Evolutionary conservation across 2,329 filamentous ascomycete genomes (phyloP), one percentile per base, ranked within the genome.

Genomic region (Hypoxylon sp.): DNA sequence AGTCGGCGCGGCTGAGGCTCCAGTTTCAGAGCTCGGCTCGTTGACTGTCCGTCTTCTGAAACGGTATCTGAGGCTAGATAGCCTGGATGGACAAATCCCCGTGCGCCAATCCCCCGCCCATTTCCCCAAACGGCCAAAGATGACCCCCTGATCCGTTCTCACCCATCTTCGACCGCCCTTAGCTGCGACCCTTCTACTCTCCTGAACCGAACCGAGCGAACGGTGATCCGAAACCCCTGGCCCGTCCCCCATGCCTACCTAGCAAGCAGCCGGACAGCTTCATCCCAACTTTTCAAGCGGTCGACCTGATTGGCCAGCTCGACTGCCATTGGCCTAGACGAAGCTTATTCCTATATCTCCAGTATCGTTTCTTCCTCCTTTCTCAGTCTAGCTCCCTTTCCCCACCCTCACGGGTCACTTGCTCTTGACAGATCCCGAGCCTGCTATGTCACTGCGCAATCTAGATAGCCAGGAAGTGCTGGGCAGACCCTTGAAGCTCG

Each of bases 1-100:
- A 60, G 56, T 48, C 65, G 68, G 66, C 60, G 67, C 63, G 55
- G 58, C 23, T 51, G 18, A 59, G 20, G 42, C 55, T 48, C 51
- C 55, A 64, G 70, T 72, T 72, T 72, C 70, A 71, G 63, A 47
- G 40, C 56, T 67, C 69, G 70, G 70, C 43, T 69, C 47, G 64
- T 46, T 58, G 58, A 23, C 62, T 54, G 65, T 65, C 70, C 70
- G 70, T 65, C 55, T 31, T 65, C 37, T 71, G 69, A 72, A 72
- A 72, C 70, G 42, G 42, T 55, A 66, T 66, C 64, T 72, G 70
- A 72, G 52, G 70, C 69, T 70, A 47, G 55, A 56, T 54, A 52
- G 47, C 29, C 56, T 56, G 31, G 31, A 35, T n/a, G n/a, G 31
- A 15, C 3, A 17, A 35, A 41, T 51, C 47, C 41, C 62, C 62